Evolutionary conservation across 176 grass and related monocot genomes (phyloP), one percentile per base, ranked within the genome.

Genomic region (Oryza glumipatula): DNA sequence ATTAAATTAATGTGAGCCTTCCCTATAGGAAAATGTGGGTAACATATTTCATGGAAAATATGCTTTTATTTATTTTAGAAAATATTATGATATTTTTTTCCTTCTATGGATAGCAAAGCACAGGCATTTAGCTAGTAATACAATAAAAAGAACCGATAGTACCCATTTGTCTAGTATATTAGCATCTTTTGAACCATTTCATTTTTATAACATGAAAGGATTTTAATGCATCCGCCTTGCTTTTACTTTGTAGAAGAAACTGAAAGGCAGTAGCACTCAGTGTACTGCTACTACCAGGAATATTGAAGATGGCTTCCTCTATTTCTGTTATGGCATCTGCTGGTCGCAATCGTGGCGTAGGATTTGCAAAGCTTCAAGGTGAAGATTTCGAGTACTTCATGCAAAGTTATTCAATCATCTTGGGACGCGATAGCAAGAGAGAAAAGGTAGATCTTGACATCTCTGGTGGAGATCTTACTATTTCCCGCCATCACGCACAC

Each of bases 341-440:
- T 80, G 67, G 28, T 17, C 43, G 17, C 48, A 36, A 78, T 76
- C 47, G 52, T 52, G 2, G 70, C 66, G 43, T 65, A 21, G 96
- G 87, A 70, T 95, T 94, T 89, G 93, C 91, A 7, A 98, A 90
- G 85, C 87, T 98, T 68, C 87, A 92, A 47, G 91, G 91, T 22
- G 74, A 90, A 89, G 76, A 90, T 45, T 95, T 87, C 45, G 61
- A 67, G 23, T 94, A 92, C 76, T 79, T 78, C 68, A 90, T 98
- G 80, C 85, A 88, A 32, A 85, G 67, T 5, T 93, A 98, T 85
- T 93, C 91, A 21, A 82, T 98, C 72, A 85, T 87, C 56, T 32
- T 94, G 85, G 93, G 96, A 4, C 83, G 85, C 30, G 74, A 76
- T 70, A 88, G 47, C 30, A 79, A 90, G 78, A 85, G 70, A n/a